Evolutionary conservation across 73 alveolate species (phyloP).

Genomic region (Tetrahymena malaccensis): DNA sequence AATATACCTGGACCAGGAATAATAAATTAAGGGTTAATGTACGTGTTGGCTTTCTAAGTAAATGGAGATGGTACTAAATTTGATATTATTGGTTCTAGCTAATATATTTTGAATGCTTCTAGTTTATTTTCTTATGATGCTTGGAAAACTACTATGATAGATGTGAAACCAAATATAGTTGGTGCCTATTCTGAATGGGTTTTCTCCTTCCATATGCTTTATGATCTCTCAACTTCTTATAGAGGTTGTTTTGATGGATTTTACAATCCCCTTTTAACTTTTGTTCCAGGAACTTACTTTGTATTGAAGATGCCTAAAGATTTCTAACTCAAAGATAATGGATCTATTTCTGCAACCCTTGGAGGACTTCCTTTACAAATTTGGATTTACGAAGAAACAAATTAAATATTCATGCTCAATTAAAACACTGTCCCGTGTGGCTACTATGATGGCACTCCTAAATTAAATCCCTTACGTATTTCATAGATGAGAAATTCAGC

Average conservation of each 20-base stretch:
- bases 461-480: background rate
- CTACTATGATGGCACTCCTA: background rate
- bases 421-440: background rate
- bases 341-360: background rate
- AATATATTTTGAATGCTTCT: background rate
- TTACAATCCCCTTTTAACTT: background rate
- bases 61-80: slow-evolving; percentile 21
- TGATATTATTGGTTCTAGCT: slow-evolving; percentile 1
- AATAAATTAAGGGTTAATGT: slow-evolving; percentile 1
- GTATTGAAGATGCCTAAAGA: background rate
- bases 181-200: slow-evolving; percentile 14
- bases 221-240: background rate
- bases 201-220: background rate
- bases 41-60: slow-evolving; percentile 3
- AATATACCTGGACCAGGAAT: background rate
- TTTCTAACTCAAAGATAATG: background rate
- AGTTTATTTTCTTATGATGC: background rate
- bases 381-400: background rate
- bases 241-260: background rate
- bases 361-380: background rate
- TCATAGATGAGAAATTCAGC: slow-evolving; percentile 33
- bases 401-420: background rate
- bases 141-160: background rate
- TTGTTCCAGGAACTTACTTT: background rate
- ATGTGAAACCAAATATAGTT: slow-evolving; percentile 15